Evolutionary conservation across 768 basidiomycete genomes (phyloP), one percentile per base, ranked within the genome.

Genomic region (Paxillus rubicundulus): DNA sequence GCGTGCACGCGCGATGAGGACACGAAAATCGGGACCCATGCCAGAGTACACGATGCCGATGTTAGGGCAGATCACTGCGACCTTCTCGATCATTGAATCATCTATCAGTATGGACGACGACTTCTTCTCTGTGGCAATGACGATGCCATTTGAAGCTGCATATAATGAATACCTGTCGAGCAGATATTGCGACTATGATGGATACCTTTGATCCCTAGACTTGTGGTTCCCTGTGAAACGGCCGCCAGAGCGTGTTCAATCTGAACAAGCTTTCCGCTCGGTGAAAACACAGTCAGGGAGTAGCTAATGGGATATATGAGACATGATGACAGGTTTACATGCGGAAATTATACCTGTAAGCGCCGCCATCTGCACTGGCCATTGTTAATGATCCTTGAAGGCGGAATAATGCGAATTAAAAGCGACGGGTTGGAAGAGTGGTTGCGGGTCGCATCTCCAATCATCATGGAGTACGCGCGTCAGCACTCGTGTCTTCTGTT

Each of bases 51-150:
- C 97, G 60, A 99, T 92, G 47, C 97, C 97, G 63, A 99, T 98
- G 72, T 98, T 98, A 33, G 97, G 97, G 71, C 96, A 98, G 58
- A 99, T 87, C 47, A 96, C 81, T 1, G 94, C 92, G 56, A 97
- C 93, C 74, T 97, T 98, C 71, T 99, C 97, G 62, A 99, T 82
- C 80, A 96, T 92, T 28, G 92, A 92, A 72, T 98, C 92, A 77
- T 99, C 97, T 58, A 99, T 91, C 61, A 99, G 82, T 66, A 98
- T 87, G 10, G 97, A 99, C 17, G 96, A 92, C 10, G 94, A 84
- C 77, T 98, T 98, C 86, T 99, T 99, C 77, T 98, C 97, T 6
- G 97, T 98, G 37, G 97, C 96, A 61, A 99, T 92, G 58, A 99
- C 97, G 65, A 99, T 96, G 53, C 97, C 97, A 72, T 99, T 99